Evolutionary conservation across 495 filamentous ascomycete genomes (phyloP).

Genomic region (Friedmanniomyces endolithicus): DNA sequence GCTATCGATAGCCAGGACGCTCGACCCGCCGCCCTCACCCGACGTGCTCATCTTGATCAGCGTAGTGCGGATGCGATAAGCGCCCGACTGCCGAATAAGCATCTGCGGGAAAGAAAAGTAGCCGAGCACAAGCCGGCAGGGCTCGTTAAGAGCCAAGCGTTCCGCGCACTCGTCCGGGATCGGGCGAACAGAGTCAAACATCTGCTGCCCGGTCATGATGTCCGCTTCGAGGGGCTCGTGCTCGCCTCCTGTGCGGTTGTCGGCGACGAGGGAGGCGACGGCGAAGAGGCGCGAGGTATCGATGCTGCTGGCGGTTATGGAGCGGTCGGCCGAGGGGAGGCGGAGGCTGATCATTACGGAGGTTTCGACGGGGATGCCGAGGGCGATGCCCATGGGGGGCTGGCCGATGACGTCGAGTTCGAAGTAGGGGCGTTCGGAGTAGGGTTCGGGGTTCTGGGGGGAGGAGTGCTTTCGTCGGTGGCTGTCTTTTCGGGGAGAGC

Average conservation of each 20-base stretch:
- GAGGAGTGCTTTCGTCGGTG: slow-evolving; percentile 2
- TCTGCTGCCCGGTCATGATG: slow-evolving; percentile 12
- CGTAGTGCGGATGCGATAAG: slow-evolving; percentile 26
- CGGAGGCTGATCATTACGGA: slow-evolving; percentile 13
- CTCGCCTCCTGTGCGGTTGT: slow-evolving; percentile 12
- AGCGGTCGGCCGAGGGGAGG: not conserved
- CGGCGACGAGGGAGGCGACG: slow-evolving; percentile 11
- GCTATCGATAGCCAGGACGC: slow-evolving; percentile 26
- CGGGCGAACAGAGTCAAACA: slow-evolving; percentile 16
- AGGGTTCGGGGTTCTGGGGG: not conserved
- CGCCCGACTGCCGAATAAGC: slow-evolving; percentile 26
- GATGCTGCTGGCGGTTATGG: not conserved
- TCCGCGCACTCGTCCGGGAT: slow-evolving; percentile 6
- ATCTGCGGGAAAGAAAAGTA: slow-evolving; percentile 28
- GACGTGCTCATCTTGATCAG: slow-evolving; percentile 23
- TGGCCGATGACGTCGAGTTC: slow-evolving; percentile 18
- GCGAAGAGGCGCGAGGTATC: slow-evolving; percentile 15
- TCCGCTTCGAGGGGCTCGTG: slow-evolving; percentile 10
- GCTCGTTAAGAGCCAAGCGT: slow-evolving; percentile 3
- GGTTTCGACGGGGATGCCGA: slow-evolving; percentile 15
- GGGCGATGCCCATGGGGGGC: not conserved
- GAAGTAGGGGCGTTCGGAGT: slow-evolving; percentile 9
- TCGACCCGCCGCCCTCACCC: slow-evolving; percentile 12
- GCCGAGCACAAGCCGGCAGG: slow-evolving; percentile 19
- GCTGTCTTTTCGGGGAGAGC: slow-evolving; percentile 9